Evolutionary conservation across 208 protist species (phyloP).

Genomic region (Herpetomonas samuelpessoai): DNA sequence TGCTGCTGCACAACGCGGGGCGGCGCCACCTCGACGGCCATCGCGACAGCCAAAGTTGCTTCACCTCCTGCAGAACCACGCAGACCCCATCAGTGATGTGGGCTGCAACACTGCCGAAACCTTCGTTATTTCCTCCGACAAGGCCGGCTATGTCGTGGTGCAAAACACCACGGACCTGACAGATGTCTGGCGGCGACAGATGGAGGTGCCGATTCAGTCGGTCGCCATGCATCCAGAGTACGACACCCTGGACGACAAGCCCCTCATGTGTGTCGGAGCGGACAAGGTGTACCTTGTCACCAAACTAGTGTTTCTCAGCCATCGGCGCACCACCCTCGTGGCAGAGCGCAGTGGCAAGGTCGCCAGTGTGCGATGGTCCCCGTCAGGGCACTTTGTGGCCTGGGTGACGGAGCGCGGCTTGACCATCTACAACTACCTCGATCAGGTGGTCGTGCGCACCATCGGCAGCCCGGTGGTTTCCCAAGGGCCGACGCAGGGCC

Average conservation of each 20-base stretch:
- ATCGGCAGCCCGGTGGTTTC: constrained; percentile 5
- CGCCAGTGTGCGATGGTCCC: constrained; percentile 56
- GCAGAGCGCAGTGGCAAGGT: constrained; percentile 51
- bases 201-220: constrained; percentile 40
- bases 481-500: constrained; percentile 3
- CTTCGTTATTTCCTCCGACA: constrained; percentile 56
- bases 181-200: constrained; percentile 41
- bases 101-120: constrained; percentile 36
- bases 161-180: constrained; percentile 28
- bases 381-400: constrained; percentile 33
- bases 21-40: background rate
- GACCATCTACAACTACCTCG: constrained; percentile 47
- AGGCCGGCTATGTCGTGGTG: constrained; percentile 42
- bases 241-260: constrained; percentile 35
- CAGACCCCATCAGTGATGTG: constrained; percentile 69
- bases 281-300: constrained; percentile 49
- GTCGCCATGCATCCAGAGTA: constrained; percentile 63
- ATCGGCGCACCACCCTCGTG: constrained; percentile 37
- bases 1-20: background rate
- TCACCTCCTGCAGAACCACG: constrained; percentile 8
- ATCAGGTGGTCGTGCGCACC: constrained; percentile 23
- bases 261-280: constrained; percentile 34
- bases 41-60: background rate
- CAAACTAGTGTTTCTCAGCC: constrained; percentile 41
- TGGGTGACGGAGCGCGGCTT: constrained; percentile 62